Evolutionary conservation across 1,284 basidiomycete species (phyloP), one percentile per base, ranked within the genome.

Genomic region (Takashimella tepidaria): DNA sequence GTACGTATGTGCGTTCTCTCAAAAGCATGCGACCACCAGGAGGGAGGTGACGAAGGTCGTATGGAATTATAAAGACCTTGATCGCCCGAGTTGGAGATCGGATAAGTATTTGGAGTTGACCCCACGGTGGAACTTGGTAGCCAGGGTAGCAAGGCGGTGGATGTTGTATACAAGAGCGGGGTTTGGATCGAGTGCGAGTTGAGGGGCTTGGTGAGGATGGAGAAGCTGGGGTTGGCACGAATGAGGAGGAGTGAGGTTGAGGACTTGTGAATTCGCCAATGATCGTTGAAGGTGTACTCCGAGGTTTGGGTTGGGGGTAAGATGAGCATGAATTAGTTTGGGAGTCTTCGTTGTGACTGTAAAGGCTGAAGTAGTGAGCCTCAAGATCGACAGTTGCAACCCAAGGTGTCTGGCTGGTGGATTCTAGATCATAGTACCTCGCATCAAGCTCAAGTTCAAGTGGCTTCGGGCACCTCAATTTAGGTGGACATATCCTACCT

Each of bases 31-130:
- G 56, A 1, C 67, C 72, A 4, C 73, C 72, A 5, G 62, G 22
- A 2, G 58, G 53, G 50, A 81, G 65, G 5, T 65, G 61, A 3
- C 69, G 62, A 10, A 81, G 66, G 56, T 81, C 79, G 57, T 80
- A 81, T 0, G 78, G 77, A 3, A 81, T 62, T 2, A 81, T 62
- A 55, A 80, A 81, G 10, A 78, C 75, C 61, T 80, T 79, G 61
- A 79, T 63, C 0, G 79, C 73, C 22, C 69, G 63, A 23, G 69
- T 66, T 2, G 76, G 65, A 23, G 77, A 78, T 63, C 78, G 79
- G 66, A 81, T 67, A 23, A 81, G 68, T 8, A 80, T 67, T 63
- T 80, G 80, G 6, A 81, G 61, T 56, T 79, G 78, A n/a, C 80
- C 80, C 22, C 74, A 63, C 0, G 69, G 69, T 0, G 79, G 77